Evolutionary conservation across 2,329 filamentous ascomycete genomes (phyloP), one percentile per base, ranked within the genome.

Genomic region (Aspergillus transmontanensis): DNA sequence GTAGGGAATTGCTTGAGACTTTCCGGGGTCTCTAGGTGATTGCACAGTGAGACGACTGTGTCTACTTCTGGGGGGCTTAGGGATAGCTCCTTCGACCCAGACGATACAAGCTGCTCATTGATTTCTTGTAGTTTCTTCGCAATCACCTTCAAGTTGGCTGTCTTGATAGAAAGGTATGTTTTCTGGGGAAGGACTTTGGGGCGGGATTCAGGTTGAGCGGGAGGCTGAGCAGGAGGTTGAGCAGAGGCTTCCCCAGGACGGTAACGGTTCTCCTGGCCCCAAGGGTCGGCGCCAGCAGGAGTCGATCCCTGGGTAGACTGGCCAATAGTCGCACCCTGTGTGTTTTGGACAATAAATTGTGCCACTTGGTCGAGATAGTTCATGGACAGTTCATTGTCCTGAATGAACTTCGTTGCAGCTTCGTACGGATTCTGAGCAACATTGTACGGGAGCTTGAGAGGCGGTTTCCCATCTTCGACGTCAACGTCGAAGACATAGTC

Each of bases 401-500:
- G 86, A 55, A 98, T 89, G 70, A 98, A 99, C 73, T 93, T 97
- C 41, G 90, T 92, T 0, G 95, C 94, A 2, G 90, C 90, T 70
- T 97, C 92, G 76, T 96, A 98, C 0, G 93, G 92, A 69, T 97
- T 97, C 74, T 97, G 90, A 1, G 91, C 93, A 14, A 94, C 84
- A 75, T 98, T 97, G 79, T 91, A 98, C 0, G 94, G 93, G n/a
- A 98, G 84, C 78, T 97, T 97, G 53, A 98, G 83, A 0, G 94
- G 88, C 14, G 94, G 94, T 73, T 96, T 94, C 58, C 93, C 94
- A 72, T 97, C 94, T 75, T 97, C 92, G 66, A 97, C 96, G 71
- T 97, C 94, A 30, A 97, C 94, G 73, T 97, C 94, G 69, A 98
- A 98, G 10, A 99, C 94, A 72, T 90, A 97, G 75, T 99, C 95